These are phyloP conservation scores for Durio zibethinus DNA, from an alignment of 345 rosid species.

Conservation along the genomic window DNA sequence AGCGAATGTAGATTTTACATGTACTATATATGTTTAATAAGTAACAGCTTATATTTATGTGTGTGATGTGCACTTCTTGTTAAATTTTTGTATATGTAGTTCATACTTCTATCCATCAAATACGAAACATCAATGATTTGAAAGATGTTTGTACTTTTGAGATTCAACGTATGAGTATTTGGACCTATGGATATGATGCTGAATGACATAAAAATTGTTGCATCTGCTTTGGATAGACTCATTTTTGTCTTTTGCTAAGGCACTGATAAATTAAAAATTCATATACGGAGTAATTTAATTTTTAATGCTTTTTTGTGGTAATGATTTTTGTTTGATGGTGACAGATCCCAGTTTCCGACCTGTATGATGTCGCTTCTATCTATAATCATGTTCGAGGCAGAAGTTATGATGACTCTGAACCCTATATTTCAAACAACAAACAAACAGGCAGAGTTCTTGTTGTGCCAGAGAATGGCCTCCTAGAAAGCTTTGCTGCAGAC, in stretches of 20 bases:
- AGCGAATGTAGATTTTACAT: not conserved
- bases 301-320: not conserved
- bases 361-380: constrained; percentile 57
- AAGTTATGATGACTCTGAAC: constrained; percentile 83
- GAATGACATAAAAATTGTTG: not conserved
- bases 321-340: constrained; percentile 13
- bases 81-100: not conserved
- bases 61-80: not conserved
- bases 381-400: constrained; percentile 65
- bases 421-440: constrained; percentile 49
- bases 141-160: not conserved
- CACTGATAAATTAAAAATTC: not conserved
- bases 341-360: constrained; percentile 63
- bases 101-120: not conserved
- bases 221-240: not conserved
- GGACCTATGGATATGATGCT: not conserved
- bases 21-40: not conserved
- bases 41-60: not conserved
- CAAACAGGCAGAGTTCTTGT: constrained; percentile 65
- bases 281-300: not conserved
- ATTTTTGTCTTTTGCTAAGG: not conserved
- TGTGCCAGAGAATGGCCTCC: constrained; percentile 60
- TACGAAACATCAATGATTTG: not conserved
- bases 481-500: constrained; percentile 72
- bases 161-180: not conserved